Evolutionary conservation across 371 early-diverging fungal genomes (phyloP).

Genomic region (Circinella minor): DNA sequence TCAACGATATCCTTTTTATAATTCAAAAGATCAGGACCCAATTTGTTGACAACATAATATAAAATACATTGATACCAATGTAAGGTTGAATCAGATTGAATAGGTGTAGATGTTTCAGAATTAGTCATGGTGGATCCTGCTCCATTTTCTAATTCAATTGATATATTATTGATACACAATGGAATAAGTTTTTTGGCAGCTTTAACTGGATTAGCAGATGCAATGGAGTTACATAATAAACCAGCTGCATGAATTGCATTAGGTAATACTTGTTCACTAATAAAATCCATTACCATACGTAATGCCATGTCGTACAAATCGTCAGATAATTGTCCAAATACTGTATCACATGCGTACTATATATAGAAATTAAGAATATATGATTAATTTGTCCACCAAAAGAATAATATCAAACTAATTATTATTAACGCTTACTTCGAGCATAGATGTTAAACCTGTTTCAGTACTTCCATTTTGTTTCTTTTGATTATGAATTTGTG

Average conservation of each 20-base stretch:
- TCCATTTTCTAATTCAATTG: conserved; percentile 71
- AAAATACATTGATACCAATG: conserved; percentile 83
- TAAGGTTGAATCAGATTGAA: conserved; percentile 72
- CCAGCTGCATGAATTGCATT: conserved; percentile 75
- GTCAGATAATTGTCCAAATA: conserved; percentile 72
- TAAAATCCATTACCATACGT: conserved; percentile 62
- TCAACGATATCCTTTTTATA: conserved; percentile 58
- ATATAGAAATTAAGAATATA: neutral
- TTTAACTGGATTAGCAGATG: conserved; percentile 50
- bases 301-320: conserved; percentile 67
- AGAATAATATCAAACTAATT: too few relatives aligned
- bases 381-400: too few relatives aligned
- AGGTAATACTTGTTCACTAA: conserved; percentile 63
- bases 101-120: conserved; percentile 54
- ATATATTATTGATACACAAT: conserved; percentile 61
- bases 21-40: conserved; percentile 59
- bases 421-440: conserved; percentile 29
- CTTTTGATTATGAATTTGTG: conserved; percentile 57
- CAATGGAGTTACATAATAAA: conserved; percentile 51
- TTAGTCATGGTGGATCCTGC: conserved; percentile 66
- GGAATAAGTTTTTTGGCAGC: conserved; percentile 67
- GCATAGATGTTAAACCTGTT: conserved; percentile 45
- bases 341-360: conserved; percentile 65
- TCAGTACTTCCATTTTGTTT: conserved; percentile 46
- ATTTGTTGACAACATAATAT: conserved; percentile 49